Evolutionary conservation across 1,139 yeast species (phyloP), one percentile per base, ranked within the genome.

Genomic region (Yamadazyma sp.): DNA sequence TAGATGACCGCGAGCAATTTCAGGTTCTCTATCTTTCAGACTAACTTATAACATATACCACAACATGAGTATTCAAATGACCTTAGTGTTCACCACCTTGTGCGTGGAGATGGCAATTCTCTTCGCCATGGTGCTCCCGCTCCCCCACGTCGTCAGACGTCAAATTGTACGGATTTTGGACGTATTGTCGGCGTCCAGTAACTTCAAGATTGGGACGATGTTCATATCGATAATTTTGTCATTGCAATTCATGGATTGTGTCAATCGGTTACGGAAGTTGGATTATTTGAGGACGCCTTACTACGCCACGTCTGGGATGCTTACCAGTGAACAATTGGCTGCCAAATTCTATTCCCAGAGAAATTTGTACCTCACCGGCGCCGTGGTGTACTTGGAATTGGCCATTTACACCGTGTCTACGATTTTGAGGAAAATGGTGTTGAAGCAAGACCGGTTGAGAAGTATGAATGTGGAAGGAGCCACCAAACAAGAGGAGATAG

Each of bases 311-410:
- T 39, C 31, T 14, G 38, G 45, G 10, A 47, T 49, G 42, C 56
- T 66, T 50, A 58, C 58, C 39, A 58, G 62, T 40, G 77, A 72
- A 24, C 72, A 66, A 54, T 61, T 70, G 55, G 77, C 76, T n/a
- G 59, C 71, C 40, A 78, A 80, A 50, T 83, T 85, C 49, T 82
- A 81, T 51, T 74, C 83, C 33, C 89, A 84, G 57, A 71, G 92
- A 54, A 84, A 84, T 52, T 66, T 83, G 48, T 83, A 84, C 58
- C 73, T 84, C 44, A 75, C 83, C 14, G 91, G 89, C 3, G 87
- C 87, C 6, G 81, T 83, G 3, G 58, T 83, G 47, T 83, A 81
- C 58, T 72, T 81, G 47, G 73, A 69, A 44, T 48, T 80, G 38
- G 81, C 86, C 4, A 79, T 82, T 41, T 71, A 69, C 38, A 81